Evolutionary conservation across 176 grass and related monocot species (phyloP), one percentile per base, ranked within the genome.

Genomic region (Miscanthus lutarioriparius): DNA sequence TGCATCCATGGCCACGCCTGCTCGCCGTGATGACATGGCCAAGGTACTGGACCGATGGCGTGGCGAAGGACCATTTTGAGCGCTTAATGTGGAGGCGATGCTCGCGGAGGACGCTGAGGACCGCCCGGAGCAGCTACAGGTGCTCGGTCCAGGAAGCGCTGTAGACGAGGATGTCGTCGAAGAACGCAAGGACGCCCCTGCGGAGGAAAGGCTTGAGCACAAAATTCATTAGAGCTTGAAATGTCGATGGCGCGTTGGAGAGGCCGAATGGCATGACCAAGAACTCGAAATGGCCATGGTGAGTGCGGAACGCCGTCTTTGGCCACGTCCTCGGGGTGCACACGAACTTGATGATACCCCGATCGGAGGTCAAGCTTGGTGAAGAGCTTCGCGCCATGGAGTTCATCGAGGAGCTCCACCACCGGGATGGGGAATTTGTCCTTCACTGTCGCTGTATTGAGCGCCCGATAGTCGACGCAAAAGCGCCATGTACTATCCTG

Each of bases 11-110:
- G 17, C 8, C 0, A 38, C 41, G 2, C 41, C 41, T n/a, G 8
- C 1, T 10, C 1, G 11, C 1, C 2, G 41, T 10, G 10, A 44
- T 44, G 2, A 44, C 41, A 12, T 44, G 41, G 9, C 41, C 41
- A 2, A 40, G 4, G 19, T 70, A 70, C 0, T 20, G 8, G 3
- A 70, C 20, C 3, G 9, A 2, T 0, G 19, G 0, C 0, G 3
- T 1, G 0, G 19, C 35, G 19, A 70, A 70, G 0, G 36, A 12
- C 8, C 67, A 70, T 10, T 70, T 70, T 1, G 8, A 6, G 3
- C 36, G 36, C 67, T 70, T 70, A 1, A 70, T 1, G 2, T 9
- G 36, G 2, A 70, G 67, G 1, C 1, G 17, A 3, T 39, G 17
- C 3, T 4, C 0, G 8, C 20, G 9, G 0, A 70, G 35, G 7